These are phyloP conservation scores for Exophiala sideris DNA, from an alignment of 2,329 filamentous ascomycete genomes.

Conservation along the genomic window DNA sequence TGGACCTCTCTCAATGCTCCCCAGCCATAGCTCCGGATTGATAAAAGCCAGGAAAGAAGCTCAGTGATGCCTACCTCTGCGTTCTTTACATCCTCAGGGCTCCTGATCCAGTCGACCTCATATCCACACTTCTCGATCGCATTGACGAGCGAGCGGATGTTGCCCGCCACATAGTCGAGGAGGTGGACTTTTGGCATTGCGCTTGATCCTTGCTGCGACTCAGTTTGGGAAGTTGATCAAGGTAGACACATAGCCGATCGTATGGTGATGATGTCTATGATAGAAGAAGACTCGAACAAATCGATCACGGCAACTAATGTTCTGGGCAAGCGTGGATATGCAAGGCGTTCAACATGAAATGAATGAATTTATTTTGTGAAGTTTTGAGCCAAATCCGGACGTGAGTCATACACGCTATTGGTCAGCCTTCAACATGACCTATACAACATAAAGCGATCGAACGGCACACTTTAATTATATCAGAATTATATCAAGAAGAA, in stretches of 20 bases:
- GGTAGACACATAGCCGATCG: neutral
- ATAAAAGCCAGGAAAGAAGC: neutral
- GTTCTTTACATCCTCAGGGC: conserved; percentile 75
- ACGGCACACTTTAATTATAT: too few relatives aligned
- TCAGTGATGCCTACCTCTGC: conserved; percentile 66
- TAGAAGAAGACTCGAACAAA: too few relatives aligned
- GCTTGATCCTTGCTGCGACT: neutral
- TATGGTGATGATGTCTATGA: neutral
- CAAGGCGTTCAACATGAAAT: neutral
- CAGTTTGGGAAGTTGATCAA: too few relatives aligned
- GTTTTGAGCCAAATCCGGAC: conserved; percentile 8
- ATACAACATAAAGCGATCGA: too few relatives aligned
- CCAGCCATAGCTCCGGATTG: neutral
- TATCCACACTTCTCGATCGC: conserved; percentile 96
- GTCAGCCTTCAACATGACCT: neutral
- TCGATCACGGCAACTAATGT: too few relatives aligned
- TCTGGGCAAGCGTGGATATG: too few relatives aligned
- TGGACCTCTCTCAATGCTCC: neutral
- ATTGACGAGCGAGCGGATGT: conserved; percentile 89
- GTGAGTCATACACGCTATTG: conserved; percentile 12
- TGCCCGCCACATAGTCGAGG: conserved; percentile 89
- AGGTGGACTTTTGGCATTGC: conserved; percentile 49
- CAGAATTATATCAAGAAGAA: too few relatives aligned
- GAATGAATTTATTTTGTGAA: conserved; percentile 9
- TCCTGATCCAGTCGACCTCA: conserved; percentile 84